A percentile compares a stretch with the other conserved stretches of the same genome.
These are phyloP conservation scores for Brassica juncea DNA, from an alignment of 345 rosid genomes.

Conservation along the genomic window DNA sequence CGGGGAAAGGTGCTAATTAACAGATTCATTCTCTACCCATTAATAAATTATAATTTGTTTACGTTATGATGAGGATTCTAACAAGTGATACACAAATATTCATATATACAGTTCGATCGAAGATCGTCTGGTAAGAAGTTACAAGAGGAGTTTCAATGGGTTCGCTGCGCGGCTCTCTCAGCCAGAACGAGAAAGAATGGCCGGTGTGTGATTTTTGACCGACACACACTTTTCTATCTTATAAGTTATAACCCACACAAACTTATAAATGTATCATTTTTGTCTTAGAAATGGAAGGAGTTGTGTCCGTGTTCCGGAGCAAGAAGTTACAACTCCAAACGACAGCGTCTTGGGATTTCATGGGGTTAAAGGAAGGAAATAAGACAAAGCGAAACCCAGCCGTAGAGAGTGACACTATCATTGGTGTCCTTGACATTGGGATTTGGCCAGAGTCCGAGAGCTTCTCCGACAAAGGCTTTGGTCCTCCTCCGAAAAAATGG, in stretches of 20 bases:
- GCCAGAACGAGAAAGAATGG: constrained; percentile 46
- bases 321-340: constrained; percentile 42
- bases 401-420: constrained; percentile 40
- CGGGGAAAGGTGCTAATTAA: constrained; percentile 25
- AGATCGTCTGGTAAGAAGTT: constrained; percentile 49
- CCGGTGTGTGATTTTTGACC: constrained; percentile 34
- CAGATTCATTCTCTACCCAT: neutral
- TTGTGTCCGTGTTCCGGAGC: constrained; percentile 53
- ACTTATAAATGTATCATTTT: neutral
- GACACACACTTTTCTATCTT: no score
- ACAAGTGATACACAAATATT: neutral
- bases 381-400: neutral
- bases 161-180: constrained; percentile 55
- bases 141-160: constrained; percentile 65
- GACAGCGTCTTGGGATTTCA: constrained; percentile 61
- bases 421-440: constrained; percentile 51
- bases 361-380: constrained; percentile 43
- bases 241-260: no score
- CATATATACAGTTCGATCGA: constrained; percentile 27
- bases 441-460: constrained; percentile 57
- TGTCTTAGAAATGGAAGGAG: constrained; percentile 41
- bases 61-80: neutral
- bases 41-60: neutral
- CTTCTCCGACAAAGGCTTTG: constrained; percentile 48
- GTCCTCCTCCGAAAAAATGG: constrained; percentile 58